Evolutionary conservation across 176 grass and related monocot species (phyloP), one percentile per base, ranked within the genome.

Genomic region (Carex parvula): DNA sequence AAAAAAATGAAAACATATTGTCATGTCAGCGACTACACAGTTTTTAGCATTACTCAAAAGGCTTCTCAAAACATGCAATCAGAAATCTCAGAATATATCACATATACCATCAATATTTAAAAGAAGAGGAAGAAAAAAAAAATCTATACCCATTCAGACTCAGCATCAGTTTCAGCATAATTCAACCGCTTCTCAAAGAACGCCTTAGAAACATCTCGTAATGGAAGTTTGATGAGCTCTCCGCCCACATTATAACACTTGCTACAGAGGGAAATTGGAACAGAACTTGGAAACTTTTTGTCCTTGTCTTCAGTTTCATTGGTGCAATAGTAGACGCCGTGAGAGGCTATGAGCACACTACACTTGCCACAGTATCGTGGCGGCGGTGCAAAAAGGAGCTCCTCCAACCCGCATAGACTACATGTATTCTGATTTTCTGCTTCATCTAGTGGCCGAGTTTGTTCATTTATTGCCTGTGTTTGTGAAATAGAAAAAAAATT

Each of bases 111-210:
- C 12, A 52, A 79, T 79, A 54, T 56, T 72, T 35, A 64, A 63
- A n/a, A 21, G 7, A 63, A 18, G 56, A 59, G 21, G 80, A 56
- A 87, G 10, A 30, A 84, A 14, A 85, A 82, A 74, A 81, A 79
- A 53, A 10, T 64, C 68, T 75, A 87, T 92, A 98, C 96, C 91
- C 93, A 95, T 90, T 98, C 96, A 44, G 92, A 14, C n/a, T 94
- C 95, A 53, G 95, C 95, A 90, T 98, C 95, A 83, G 91, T 95
- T 85, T 98, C 92, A 55, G 89, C 91, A 81, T 98, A 98, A 86
- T 76, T 91, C 20, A 50, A 77, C 82, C 66, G 88, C 83, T 91
- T 95, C 32, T 92, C 64, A 71, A 95, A 92, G 82, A 85, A 90
- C 14, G 67, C 50, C 82, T 93, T 98, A 64, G 81, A 64, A 79